These are phyloP conservation scores for Aspergillus sp. DNA, from an alignment of 2,329 filamentous ascomycete species.

Conservation along the genomic window DNA sequence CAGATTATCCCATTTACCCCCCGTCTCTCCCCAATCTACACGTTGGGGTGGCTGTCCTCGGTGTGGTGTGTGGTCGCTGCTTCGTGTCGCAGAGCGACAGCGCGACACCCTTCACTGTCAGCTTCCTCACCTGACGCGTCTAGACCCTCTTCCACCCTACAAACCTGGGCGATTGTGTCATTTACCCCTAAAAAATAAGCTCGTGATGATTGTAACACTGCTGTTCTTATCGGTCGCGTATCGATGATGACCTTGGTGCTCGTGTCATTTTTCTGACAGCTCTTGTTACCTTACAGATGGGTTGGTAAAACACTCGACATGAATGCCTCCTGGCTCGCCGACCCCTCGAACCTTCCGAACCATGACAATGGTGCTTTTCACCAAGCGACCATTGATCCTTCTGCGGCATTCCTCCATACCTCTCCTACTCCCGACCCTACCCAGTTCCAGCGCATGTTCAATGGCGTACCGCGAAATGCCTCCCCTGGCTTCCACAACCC, in stretches of 20 bases:
- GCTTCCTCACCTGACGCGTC: conserved; percentile 30
- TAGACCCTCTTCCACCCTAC: conserved; percentile 16
- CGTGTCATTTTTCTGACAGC: conserved; percentile 27
- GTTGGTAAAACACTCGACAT: conserved; percentile 51
- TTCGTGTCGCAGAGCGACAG: conserved; percentile 28
- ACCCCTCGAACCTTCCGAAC: conserved; percentile 51
- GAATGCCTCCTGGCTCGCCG: conserved; percentile 55
- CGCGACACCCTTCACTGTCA: conserved; percentile 23
- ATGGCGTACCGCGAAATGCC: conserved; percentile 79
- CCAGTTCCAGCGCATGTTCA: conserved; percentile 69
- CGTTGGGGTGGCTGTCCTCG: conserved; percentile 23
- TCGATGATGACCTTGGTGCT: conserved; percentile 21
- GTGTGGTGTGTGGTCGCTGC: conserved; percentile 22
- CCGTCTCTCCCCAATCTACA: conserved; percentile 10
- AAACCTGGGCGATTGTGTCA: conserved; percentile 11
- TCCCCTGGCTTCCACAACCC: conserved; percentile 77
- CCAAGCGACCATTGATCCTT: conserved; percentile 49
- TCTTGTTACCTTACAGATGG: conserved; percentile 44
- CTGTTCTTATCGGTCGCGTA: conserved; percentile 24
- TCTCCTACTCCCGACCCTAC: conserved; percentile 51
- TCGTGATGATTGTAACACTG: conserved; percentile 4
- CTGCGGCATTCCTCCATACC: conserved; percentile 51
- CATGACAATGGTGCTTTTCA: conserved; percentile 53
- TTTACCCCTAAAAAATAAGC: conserved; percentile 5
- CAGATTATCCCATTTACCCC: background rate